Percentiles rank a stretch among this genome's conserved stretches.
These are phyloP conservation scores for Aspergillus quadrilineatus DNA, from an alignment of 2,329 filamentous ascomycete species.

Conservation along the genomic window DNA sequence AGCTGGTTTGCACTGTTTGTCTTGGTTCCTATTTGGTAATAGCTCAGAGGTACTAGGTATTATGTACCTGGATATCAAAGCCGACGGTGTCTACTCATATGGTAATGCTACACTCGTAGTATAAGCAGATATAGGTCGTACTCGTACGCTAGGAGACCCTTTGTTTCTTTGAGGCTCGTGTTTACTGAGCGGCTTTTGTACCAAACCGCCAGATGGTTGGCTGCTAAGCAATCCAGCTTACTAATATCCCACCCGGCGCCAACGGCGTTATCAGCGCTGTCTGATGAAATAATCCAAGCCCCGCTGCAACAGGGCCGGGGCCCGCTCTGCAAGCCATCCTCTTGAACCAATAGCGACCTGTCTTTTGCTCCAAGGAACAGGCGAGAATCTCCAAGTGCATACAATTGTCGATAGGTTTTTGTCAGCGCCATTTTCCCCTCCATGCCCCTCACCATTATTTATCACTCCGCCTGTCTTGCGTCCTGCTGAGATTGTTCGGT, in stretches of 20 bases:
- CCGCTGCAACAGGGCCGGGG: conserved; percentile 15
- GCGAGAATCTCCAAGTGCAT: conserved; percentile 17
- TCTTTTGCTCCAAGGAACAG: conserved; percentile 15
- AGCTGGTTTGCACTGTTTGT: conserved; percentile 18
- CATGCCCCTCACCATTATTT: conserved; percentile 6
- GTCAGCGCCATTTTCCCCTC: conserved; percentile 7
- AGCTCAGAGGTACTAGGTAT: no score
- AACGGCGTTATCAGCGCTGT: conserved; percentile 20
- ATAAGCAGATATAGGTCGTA: no score
- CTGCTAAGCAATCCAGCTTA: not conserved
- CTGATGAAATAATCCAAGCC: conserved; percentile 13
- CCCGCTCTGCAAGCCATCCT: conserved; percentile 12
- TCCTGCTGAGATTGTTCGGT: not conserved
- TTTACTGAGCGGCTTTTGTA: no score
- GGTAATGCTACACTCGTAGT: no score
- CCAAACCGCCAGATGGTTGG: no score
- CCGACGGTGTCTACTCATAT: no score
- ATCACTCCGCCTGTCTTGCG: not conserved
- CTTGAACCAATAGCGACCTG: conserved; percentile 19
- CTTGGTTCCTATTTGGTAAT: not conserved
- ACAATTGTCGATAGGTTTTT: conserved; percentile 16
- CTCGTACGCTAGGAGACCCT: no score
- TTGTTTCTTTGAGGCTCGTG: no score
- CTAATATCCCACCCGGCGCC: not conserved
- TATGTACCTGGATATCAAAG: no score